phyloP scores from a whole-genome alignment of 148 eudicot genomes.

The Selenicereus undatus region DNA sequence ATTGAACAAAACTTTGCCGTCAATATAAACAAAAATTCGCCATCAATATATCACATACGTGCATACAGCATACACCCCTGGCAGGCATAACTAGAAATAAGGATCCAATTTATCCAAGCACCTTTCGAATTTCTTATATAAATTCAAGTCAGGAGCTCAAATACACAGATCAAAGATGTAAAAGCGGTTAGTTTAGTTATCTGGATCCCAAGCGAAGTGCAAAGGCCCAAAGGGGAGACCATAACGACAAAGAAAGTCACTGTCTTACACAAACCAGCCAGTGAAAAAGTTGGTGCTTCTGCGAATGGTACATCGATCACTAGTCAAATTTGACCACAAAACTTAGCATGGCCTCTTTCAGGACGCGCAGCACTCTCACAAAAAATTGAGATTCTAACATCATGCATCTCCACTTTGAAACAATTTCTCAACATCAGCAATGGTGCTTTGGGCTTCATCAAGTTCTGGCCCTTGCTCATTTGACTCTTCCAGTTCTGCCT shows the following conservation, averaged over 20 bases:
- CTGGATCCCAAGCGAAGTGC: background rate
- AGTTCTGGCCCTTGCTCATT: slow-evolving; percentile 61
- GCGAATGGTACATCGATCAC: background rate
- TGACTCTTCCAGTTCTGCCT: slow-evolving; percentile 51
- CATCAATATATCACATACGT: no score
- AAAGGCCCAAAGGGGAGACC: background rate
- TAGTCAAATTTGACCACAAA: background rate
- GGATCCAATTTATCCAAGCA: no score
- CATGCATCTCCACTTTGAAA: slow-evolving; percentile 51
- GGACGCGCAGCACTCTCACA: background rate
- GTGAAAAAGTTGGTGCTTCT: background rate
- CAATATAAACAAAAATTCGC: no score
- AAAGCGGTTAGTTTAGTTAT: background rate
- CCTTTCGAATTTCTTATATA: no score
- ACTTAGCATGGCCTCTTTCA: background rate
- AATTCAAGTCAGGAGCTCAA: background rate
- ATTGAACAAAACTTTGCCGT: no score
- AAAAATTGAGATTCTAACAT: background rate
- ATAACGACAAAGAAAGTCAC: background rate
- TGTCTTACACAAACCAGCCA: background rate
- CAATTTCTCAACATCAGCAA: slow-evolving; percentile 60
- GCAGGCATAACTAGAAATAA: no score
- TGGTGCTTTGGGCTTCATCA: slow-evolving; percentile 58
- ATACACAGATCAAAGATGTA: background rate
- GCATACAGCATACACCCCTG: no score